Percentiles rank a stretch among this genome's conserved stretches.
Conservation (phyloP, 805 yeast species). For the Wickerhamomyces subpelliculosus region DNA sequence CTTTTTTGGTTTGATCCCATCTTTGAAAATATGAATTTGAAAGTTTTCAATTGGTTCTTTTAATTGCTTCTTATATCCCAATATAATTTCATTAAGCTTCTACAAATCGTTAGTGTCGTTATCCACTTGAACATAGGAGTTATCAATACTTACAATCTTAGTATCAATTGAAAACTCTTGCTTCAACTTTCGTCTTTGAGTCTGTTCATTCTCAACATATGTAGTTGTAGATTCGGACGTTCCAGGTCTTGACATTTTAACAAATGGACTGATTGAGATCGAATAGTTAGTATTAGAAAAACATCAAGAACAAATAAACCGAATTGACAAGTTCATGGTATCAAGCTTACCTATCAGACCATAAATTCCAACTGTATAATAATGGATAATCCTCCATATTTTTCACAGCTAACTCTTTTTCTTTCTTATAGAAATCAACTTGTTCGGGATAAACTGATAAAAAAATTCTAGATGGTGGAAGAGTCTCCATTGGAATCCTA, state of each 20-base stretch:
- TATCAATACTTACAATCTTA: background rate
- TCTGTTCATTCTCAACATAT: background rate
- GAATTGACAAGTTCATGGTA: too few species aligned
- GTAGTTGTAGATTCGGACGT: background rate
- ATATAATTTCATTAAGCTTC: slow-evolving; percentile 1
- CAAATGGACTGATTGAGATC: background rate
- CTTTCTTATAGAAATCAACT: background rate
- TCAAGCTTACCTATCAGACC: slow-evolving; percentile 9
- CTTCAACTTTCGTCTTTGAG: background rate
- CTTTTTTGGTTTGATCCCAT: slow-evolving; percentile 4
- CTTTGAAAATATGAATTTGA: slow-evolving; percentile 7
- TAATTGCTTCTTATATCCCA: background rate
- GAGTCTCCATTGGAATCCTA: background rate
- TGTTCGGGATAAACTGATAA: background rate
- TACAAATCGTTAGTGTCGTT: background rate
- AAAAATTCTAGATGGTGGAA: slow-evolving; percentile 4
- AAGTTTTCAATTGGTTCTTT: background rate
- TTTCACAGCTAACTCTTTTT: background rate
- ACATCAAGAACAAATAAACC: background rate
- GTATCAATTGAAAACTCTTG: background rate
- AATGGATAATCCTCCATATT: slow-evolving; percentile 1
- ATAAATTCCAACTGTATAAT: slow-evolving; percentile 5
- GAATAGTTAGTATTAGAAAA: background rate
- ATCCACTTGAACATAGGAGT: too few species aligned
- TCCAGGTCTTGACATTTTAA: background rate